phyloP scores from a whole-genome alignment of 106 monocot genomes.

The Allium fistulosum region DNA sequence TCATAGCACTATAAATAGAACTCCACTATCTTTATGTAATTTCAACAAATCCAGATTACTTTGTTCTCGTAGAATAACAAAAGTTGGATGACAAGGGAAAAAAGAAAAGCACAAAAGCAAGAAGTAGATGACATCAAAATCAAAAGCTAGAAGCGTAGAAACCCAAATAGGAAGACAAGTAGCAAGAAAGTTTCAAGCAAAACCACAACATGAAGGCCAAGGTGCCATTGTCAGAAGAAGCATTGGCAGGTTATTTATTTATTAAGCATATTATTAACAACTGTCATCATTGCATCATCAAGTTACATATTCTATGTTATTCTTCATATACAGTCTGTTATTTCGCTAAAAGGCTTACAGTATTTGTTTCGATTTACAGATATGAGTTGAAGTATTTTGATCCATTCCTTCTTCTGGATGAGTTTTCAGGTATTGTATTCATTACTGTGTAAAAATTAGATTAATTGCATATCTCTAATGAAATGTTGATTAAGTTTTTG shows the following conservation, averaged over 20 bases:
- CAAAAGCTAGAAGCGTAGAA: neutral
- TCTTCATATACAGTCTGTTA: too few relatives aligned
- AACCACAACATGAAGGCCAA: slow-evolving; percentile 63
- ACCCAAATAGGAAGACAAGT: slow-evolving; percentile 44
- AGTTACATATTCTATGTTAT: too few relatives aligned
- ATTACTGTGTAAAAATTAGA: too few relatives aligned
- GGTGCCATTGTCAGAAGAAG: slow-evolving; percentile 72
- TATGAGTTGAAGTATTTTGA: slow-evolving; percentile 69
- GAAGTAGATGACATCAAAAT: neutral
- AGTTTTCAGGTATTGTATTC: slow-evolving; percentile 42
- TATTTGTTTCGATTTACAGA: too few relatives aligned
- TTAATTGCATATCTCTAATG: too few relatives aligned
- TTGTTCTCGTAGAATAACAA: too few relatives aligned
- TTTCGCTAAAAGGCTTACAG: too few relatives aligned
- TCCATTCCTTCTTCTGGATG: slow-evolving; percentile 66
- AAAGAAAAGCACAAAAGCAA: too few relatives aligned
- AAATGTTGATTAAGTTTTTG: too few relatives aligned
- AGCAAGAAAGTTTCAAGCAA: slow-evolving; percentile 45
- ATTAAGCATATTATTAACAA: neutral
- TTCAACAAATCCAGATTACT: neutral
- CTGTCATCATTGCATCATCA: neutral
- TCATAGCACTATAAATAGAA: neutral
- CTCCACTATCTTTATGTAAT: slow-evolving; percentile 1
- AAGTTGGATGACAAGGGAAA: neutral
- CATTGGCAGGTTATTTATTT: slow-evolving; percentile 53